Conservation (phyloP, 441 rosid species). For the Populus tomentosa region DNA sequence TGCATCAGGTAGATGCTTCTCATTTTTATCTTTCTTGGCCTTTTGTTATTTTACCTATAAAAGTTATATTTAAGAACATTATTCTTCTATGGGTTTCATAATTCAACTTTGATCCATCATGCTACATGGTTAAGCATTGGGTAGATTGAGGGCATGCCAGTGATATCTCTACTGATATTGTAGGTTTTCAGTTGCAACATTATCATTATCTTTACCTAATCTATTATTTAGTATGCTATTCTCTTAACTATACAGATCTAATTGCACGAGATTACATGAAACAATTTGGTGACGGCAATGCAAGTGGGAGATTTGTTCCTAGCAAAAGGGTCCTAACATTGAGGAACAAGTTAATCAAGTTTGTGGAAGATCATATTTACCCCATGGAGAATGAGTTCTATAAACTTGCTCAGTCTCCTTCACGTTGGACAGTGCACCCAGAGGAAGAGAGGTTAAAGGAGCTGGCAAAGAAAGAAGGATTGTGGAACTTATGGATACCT, state of each 20-base stretch:
- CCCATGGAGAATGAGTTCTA: slow-evolving; percentile 77
- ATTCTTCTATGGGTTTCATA: background rate
- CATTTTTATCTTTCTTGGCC: background rate
- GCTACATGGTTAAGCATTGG: background rate
- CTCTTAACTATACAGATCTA: slow-evolving; percentile 23
- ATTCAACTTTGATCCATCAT: background rate
- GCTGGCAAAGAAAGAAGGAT: slow-evolving; percentile 81
- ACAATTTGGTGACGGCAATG: slow-evolving; percentile 25
- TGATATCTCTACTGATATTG: too few species aligned
- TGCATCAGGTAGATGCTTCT: slow-evolving; percentile 52
- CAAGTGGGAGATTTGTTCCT: slow-evolving; percentile 65
- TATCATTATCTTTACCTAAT: background rate
- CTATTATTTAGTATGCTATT: slow-evolving; percentile 6
- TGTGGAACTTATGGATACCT: slow-evolving; percentile 94
- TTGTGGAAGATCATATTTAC: slow-evolving; percentile 87
- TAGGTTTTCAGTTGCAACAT: background rate
- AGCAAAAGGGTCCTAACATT: slow-evolving; percentile 56
- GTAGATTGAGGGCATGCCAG: background rate
- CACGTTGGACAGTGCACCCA: slow-evolving; percentile 89
- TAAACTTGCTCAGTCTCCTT: slow-evolving; percentile 69
- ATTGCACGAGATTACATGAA: slow-evolving; percentile 23
- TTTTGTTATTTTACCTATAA: background rate
- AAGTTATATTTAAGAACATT: background rate
- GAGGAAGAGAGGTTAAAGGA: slow-evolving; percentile 88
- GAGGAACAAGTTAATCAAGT: slow-evolving; percentile 67